Evolutionary conservation across 1,284 basidiomycete species (phyloP).

Genomic region (Moesziomyces aphidis): DNA sequence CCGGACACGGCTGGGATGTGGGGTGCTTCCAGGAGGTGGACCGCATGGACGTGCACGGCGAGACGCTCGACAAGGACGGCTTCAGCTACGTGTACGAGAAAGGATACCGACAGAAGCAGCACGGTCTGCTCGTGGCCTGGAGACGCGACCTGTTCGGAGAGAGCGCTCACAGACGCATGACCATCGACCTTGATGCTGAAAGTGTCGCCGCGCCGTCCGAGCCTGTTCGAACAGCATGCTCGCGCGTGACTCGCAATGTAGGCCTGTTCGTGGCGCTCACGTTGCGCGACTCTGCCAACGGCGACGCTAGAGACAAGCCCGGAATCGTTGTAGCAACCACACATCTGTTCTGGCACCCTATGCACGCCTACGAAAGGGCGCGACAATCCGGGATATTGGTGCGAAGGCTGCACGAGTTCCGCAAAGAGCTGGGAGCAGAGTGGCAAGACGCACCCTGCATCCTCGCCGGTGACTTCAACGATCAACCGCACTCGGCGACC

Average conservation of each 20-base stretch:
- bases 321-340: slow-evolving; percentile 84
- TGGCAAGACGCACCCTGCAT: slow-evolving; percentile 79
- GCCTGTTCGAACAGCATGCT: slow-evolving; percentile 32
- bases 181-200: slow-evolving; percentile 55
- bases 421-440: slow-evolving; percentile 68
- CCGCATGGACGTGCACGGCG: slow-evolving; percentile 63
- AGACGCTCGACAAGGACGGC: slow-evolving; percentile 47
- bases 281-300: slow-evolving; percentile 15
- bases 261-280: slow-evolving; percentile 60
- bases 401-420: slow-evolving; percentile 76
- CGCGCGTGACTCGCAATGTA: slow-evolving; percentile 54
- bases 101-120: slow-evolving; percentile 64
- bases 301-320: slow-evolving; percentile 20
- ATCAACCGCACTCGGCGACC: slow-evolving; percentile 83
- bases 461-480: slow-evolving; percentile 93
- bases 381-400: slow-evolving; percentile 75
- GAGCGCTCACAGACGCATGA: slow-evolving; percentile 11
- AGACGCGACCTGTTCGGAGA: slow-evolving; percentile 30
- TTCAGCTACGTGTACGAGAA: slow-evolving; percentile 61
- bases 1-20: slow-evolving; percentile 67
- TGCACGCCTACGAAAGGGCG: slow-evolving; percentile 80
- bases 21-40: slow-evolving; percentile 70
- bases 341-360: slow-evolving; percentile 93
- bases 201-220: slow-evolving; percentile 19
- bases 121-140: slow-evolving; percentile 65